Base-by-base conservation (phyloP, 129 eudicot genomes). In the Flaveria bidentis region DNA sequence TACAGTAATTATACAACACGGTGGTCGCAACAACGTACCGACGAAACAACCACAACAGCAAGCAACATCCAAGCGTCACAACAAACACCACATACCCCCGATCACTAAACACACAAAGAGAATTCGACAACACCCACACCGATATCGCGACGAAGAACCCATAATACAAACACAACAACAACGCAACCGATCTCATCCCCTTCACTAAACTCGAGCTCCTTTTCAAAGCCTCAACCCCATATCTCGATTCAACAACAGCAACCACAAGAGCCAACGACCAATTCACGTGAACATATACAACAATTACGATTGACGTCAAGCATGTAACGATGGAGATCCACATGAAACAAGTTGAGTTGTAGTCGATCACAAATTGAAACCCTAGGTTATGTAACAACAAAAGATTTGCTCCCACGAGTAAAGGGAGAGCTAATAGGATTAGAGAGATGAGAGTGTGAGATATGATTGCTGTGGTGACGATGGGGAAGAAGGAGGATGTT, bases 401-500 rank as follows among this genome's bases (percentile, higher is more conserved):
- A 50, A 71, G 44, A 28, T 1, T 17, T 23, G 33, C 2, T 30
- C 23, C 25, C 2, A 50, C 63, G 0, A 71, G 7, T 42, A 71
- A 6, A 15, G 17, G 11, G 50, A 28, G 30, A 2, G 17, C 10
- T 26, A 71, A 5, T 0, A 63, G 4, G 30, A 53, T 10, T 0
- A 47, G 5, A 12, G 12, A 65, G 16, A 75, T 1, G 51, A n/a
- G 33, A 71, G 5, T 4, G 30, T 28, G 16, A 71, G 50, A 46
- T 42, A 76, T 51, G 9, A 85, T 2, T 2, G 69, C 2, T 58
- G 97, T 89, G 6, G 77, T 69, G 18, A 82, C 14, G 11, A 92
- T 70, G 4, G 91, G 91, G 76, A 89, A 2, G 70, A 92, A 71
- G 13, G 84, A 71, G 67, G 30, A 5, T 18, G 50, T 9, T 2